A percentile compares a stretch with the other conserved stretches of the same genome.
Evolutionary conservation across 768 basidiomycete species (phyloP).

Genomic region (Phylloporus sp.): DNA sequence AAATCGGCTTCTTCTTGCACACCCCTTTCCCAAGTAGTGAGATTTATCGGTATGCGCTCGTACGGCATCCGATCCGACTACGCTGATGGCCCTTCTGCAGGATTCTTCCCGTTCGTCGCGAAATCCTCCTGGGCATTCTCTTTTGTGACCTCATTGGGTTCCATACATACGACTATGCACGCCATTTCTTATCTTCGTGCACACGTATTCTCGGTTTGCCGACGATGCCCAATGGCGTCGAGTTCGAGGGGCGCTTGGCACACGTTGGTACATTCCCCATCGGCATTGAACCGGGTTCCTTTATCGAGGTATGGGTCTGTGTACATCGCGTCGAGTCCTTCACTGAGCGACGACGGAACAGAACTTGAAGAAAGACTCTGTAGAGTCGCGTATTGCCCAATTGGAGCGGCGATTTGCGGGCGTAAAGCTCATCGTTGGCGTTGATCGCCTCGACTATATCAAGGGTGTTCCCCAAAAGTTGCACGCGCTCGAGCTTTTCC

Average conservation of each 20-base stretch:
- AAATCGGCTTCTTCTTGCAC: slow-evolving; percentile 98
- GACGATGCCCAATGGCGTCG: slow-evolving; percentile 97
- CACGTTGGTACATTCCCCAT: slow-evolving; percentile 99
- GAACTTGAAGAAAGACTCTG: slow-evolving; percentile 75
- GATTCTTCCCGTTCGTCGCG: slow-evolving; percentile 93
- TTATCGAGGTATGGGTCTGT: slow-evolving; percentile 59
- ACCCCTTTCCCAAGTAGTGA: slow-evolving; percentile 98
- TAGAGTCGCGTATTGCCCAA: slow-evolving; percentile 73
- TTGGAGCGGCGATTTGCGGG: slow-evolving; percentile 89
- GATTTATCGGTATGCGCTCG: slow-evolving; percentile 78
- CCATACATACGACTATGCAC: slow-evolving; percentile 99
- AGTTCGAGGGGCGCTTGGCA: slow-evolving; percentile 90
- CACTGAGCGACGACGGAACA: slow-evolving; percentile 26
- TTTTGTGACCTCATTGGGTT: slow-evolving; percentile 98
- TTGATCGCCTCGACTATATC: slow-evolving; percentile 98
- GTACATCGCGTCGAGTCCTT: neutral
- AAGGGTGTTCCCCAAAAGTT: slow-evolving; percentile 99
- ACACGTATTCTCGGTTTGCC: slow-evolving; percentile 92
- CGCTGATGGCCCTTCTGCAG: slow-evolving; percentile 39
- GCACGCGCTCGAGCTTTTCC: slow-evolving; percentile 93
- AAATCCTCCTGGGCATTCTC: slow-evolving; percentile 93
- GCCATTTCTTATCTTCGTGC: slow-evolving; percentile 97
- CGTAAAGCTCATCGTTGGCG: slow-evolving; percentile 96
- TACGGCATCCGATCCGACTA: slow-evolving; percentile 12
- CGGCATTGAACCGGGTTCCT: slow-evolving; percentile 92